Evolutionary conservation across 345 rosid species (phyloP), one percentile per base, ranked within the genome.

Genomic region (Brassica napus): DNA sequence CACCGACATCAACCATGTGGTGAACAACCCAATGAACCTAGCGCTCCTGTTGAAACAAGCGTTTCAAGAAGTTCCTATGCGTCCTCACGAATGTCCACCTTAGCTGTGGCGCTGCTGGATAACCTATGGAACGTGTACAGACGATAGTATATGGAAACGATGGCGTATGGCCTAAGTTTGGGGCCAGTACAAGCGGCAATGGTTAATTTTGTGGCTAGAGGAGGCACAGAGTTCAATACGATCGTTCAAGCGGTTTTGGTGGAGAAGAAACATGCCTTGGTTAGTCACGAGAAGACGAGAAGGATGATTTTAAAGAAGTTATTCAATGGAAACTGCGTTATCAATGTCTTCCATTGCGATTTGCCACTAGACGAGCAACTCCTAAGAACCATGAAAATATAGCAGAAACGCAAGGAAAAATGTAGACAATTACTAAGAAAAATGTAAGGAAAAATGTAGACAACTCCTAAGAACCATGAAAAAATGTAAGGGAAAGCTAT

Each of bases 141-240:
- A 31, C 97, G 98, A 12, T 88, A 91, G 61, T 91, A 88, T 67
- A 82, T 75, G 84, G 98, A 94, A 42, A 42, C 49, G 49, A 2
- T 9, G 49, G 49, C 4, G 49, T 42, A 3, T 42, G 49, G 49
- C 14, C 49, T 42, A 42, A 42, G 97, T 80, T 16, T 94, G 68
- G 95, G 97, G 0, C 97, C 98, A 3, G 87, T 87, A 9, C 98
- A 92, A 91, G 97, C 90, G 31, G 95, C 98, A 62, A 28, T 94
- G 78, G 91, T 92, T 82, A 92, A 92, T 11, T 42, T 80, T 71
- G 54, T 92, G 52, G 52, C 52, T 59, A 86, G 85, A 2, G 79
- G 85, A 0, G 85, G 88, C 2, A 86, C 82, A 4, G 94, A 81
- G 6, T 92, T 86, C 62, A 89, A 90, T 70, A 80, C 80, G 69